phyloP scores from a whole-genome alignment of 371 early-diverging fungal genomes.

The Mortierella sp. region DNA sequence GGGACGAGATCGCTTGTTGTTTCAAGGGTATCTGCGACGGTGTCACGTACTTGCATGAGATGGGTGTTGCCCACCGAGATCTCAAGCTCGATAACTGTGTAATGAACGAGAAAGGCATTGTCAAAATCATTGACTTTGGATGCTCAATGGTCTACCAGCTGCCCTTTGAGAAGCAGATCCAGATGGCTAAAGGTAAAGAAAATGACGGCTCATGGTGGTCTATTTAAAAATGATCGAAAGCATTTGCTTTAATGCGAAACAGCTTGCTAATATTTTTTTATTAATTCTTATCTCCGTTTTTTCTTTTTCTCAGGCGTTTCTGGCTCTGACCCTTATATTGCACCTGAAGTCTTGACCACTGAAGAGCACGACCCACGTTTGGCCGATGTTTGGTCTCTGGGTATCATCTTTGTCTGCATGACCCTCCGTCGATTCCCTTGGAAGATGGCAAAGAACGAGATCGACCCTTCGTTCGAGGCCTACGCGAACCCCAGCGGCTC shows the following conservation, averaged over 20 bases:
- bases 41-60: conserved; percentile 64
- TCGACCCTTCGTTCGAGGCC: conserved; percentile 61
- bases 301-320: conserved; percentile 56
- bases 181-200: conserved; percentile 67
- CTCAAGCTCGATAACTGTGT: conserved; percentile 87
- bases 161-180: conserved; percentile 67
- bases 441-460: conserved; percentile 60
- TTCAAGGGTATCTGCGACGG: conserved; percentile 69
- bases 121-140: conserved; percentile 95
- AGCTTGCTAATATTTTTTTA: too few relatives aligned
- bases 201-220: too few relatives aligned
- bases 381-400: conserved; percentile 80
- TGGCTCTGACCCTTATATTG: conserved; percentile 71
- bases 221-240: too few relatives aligned
- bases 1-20: conserved; percentile 75
- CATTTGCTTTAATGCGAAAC: too few relatives aligned
- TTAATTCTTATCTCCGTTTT: conserved; percentile 7
- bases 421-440: conserved; percentile 75
- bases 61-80: conserved; percentile 77
- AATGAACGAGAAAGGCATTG: conserved; percentile 70
- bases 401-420: conserved; percentile 79
- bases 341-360: conserved; percentile 65
- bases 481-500: conserved; percentile 46
- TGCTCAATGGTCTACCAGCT: conserved; percentile 81
- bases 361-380: conserved; percentile 66